Conservation (phyloP, 208 protist genomes). For the Endotrypanum monterogeii region DNA sequence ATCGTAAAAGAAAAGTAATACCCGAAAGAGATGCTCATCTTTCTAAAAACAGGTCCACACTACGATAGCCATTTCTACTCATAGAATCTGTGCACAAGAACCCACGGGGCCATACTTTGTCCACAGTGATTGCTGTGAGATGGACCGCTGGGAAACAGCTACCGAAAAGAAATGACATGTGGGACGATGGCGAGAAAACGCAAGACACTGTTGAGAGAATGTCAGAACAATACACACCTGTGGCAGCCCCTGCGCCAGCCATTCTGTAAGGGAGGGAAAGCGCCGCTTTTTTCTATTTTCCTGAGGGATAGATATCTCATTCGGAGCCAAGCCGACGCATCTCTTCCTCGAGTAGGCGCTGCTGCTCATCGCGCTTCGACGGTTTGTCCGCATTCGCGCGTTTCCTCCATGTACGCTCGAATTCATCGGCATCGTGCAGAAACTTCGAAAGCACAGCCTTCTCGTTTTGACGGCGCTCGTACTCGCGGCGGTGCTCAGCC, state of each 20-base stretch:
- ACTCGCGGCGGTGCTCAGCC: conserved; percentile 79
- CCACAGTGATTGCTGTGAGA: too few species aligned
- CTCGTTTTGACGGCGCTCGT: conserved; percentile 68
- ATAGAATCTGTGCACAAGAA: too few species aligned
- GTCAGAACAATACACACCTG: neutral
- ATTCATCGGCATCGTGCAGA: conserved; percentile 52
- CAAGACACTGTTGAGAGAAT: neutral
- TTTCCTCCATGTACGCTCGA: conserved; percentile 57
- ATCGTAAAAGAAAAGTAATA: neutral
- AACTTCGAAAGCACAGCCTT: conserved; percentile 64
- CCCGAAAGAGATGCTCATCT: too few species aligned
- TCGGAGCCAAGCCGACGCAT: conserved; percentile 50
- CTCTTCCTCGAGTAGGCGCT: conserved; percentile 71
- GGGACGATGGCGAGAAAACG: too few species aligned
- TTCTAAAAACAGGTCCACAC: too few species aligned
- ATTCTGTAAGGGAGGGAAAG: neutral
- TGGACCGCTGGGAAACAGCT: too few species aligned
- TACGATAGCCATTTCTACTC: too few species aligned
- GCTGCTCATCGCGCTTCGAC: conserved; percentile 81
- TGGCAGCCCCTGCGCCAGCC: neutral
- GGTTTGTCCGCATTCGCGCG: conserved; percentile 41
- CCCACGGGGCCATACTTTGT: too few species aligned
- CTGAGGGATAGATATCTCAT: neutral
- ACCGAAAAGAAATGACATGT: neutral
- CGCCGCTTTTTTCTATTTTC: too few species aligned